phyloP scores from a whole-genome alignment of 2,329 filamentous ascomycete genomes.

The Alternaria gaisen region DNA sequence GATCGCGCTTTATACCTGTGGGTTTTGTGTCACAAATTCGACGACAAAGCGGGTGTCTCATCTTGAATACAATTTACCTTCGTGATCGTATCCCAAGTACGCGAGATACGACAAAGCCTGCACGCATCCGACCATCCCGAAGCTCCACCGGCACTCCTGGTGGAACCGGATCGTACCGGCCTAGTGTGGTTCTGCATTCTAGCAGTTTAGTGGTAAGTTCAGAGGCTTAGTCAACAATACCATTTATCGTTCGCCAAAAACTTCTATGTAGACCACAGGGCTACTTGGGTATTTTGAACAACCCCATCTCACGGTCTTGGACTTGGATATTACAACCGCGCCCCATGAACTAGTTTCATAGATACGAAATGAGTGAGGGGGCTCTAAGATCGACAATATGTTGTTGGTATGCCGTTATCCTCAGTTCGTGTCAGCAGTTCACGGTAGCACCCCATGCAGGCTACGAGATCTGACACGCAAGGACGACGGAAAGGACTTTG shows the following conservation, averaged over 20 bases:
- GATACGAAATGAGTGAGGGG: not conserved
- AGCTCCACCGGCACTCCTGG: not conserved
- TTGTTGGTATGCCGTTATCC: not conserved
- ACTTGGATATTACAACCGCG: not conserved
- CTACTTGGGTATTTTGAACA: no score
- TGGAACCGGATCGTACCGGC: not conserved
- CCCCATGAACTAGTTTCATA: not conserved
- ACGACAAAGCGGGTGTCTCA: not conserved
- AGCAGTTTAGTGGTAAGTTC: not conserved
- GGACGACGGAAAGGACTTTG: not conserved
- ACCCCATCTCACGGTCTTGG: not conserved
- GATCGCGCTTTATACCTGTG: not conserved
- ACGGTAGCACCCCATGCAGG: not conserved
- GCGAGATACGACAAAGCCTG: not conserved
- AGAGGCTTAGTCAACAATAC: not conserved
- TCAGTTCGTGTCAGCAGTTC: not conserved
- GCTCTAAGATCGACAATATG: not conserved
- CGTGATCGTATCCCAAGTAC: not conserved
- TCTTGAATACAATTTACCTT: not conserved
- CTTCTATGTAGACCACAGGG: not conserved
- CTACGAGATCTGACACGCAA: not conserved
- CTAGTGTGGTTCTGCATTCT: not conserved
- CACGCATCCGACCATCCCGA: not conserved
- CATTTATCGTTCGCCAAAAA: not conserved
- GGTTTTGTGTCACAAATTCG: not conserved